These are phyloP conservation scores for Ogataea kodamae DNA, from an alignment of 805 yeast genomes.

Conservation along the genomic window DNA sequence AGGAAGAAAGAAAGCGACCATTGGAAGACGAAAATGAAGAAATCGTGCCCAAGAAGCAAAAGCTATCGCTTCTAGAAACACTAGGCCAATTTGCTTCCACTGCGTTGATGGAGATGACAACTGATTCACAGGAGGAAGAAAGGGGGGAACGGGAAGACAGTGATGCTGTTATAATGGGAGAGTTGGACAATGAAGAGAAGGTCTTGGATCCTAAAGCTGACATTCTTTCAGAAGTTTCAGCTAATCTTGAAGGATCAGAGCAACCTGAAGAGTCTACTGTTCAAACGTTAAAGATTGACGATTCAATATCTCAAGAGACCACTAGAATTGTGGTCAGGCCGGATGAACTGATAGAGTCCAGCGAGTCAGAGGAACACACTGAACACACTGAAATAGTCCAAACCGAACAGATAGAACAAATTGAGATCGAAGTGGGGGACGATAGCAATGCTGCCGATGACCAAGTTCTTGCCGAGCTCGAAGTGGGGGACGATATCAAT, in stretches of 20 bases:
- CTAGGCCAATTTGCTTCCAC: conserved; percentile 13
- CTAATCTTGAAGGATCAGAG: no score
- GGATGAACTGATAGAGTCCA: no score
- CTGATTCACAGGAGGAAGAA: conserved; percentile 1
- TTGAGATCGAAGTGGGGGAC: conserved; percentile 1
- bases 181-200: no score
- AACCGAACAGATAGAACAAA: background rate
- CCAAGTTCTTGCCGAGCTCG: background rate
- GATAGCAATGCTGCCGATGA: background rate
- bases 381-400: background rate
- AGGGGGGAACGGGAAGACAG: conserved; percentile 1
- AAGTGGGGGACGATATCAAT: background rate
- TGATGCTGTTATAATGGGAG: no score
- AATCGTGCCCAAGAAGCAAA: background rate
- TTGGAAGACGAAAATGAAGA: conserved; percentile 4
- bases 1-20: conserved; percentile 2
- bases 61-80: conserved; percentile 1
- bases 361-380: no score
- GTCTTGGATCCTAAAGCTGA: background rate
- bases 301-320: no score
- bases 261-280: no score
- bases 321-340: no score
- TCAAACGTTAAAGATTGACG: no score
- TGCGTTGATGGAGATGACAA: conserved; percentile 17
- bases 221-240: background rate